These are phyloP conservation scores for Epithemia pelagica DNA, from an alignment of 108 stramenopile species.

Conservation along the genomic window DNA sequence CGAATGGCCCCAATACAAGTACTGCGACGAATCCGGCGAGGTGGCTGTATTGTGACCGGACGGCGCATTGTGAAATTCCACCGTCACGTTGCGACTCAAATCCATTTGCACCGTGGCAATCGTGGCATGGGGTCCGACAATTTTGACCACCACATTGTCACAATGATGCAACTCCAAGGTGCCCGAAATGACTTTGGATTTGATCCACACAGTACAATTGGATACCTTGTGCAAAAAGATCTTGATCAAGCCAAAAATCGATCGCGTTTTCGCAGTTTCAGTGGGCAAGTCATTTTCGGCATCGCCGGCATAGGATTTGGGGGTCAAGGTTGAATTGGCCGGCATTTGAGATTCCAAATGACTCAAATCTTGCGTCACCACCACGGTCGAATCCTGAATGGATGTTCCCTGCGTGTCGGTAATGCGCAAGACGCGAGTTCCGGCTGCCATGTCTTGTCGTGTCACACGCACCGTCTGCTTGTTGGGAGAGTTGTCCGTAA, in stretches of 20 bases:
- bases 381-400: constrained; percentile 35
- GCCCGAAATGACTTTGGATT: constrained; percentile 82
- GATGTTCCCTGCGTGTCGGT: constrained; percentile 56
- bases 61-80: constrained; percentile 73
- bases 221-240: constrained; percentile 60
- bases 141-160: constrained; percentile 43
- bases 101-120: constrained; percentile 80
- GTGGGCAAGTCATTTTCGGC: constrained; percentile 51
- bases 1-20: constrained; percentile 72
- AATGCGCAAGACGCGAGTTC: constrained; percentile 65
- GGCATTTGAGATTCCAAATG: constrained; percentile 64
- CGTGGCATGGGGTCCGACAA: constrained; percentile 59
- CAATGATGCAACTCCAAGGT: constrained; percentile 76
- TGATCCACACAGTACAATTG: constrained; percentile 69
- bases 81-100: constrained; percentile 52
- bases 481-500: constrained; percentile 29
- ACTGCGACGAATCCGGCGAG: constrained; percentile 26
- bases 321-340: constrained; percentile 28
- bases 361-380: constrained; percentile 76
- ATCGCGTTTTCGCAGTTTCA: constrained; percentile 19
- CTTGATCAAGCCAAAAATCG: constrained; percentile 64
- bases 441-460: constrained; percentile 73
- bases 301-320: constrained; percentile 51
- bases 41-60: constrained; percentile 53
- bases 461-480: constrained; percentile 41